These are phyloP conservation scores for Stropharia rugosoannulata DNA, from an alignment of 768 basidiomycete species.

Conservation along the genomic window DNA sequence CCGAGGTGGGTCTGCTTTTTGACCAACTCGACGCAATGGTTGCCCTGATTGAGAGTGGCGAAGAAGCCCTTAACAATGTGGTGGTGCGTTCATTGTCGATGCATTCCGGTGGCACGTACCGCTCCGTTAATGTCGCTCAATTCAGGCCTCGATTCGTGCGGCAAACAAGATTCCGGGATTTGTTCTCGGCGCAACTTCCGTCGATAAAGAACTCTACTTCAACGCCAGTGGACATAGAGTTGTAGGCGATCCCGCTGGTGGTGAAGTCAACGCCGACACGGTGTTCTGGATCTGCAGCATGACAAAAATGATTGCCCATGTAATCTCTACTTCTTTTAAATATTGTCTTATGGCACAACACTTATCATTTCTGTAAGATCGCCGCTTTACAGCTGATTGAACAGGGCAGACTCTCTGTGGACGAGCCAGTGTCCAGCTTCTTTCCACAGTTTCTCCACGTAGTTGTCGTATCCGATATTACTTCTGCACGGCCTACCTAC, in stretches of 20 bases:
- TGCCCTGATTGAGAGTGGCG: conserved; percentile 1
- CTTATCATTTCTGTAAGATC: not conserved
- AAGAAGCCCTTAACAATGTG: conserved; percentile 5
- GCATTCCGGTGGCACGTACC: too few species aligned
- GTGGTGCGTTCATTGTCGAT: not conserved
- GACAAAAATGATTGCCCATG: conserved; percentile 31
- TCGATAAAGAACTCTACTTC: conserved; percentile 26
- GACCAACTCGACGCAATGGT: not conserved
- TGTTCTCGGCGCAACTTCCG: conserved; percentile 16
- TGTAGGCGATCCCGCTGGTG: conserved; percentile 24
- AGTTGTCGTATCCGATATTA: conserved; percentile 17
- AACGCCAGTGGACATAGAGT: conserved; percentile 22
- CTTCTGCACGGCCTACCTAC: conserved; percentile 6
- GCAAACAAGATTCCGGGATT: conserved; percentile 16
- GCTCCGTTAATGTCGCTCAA: not conserved
- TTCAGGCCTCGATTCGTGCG: conserved; percentile 8
- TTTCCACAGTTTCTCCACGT: conserved; percentile 22
- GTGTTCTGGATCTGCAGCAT: conserved; percentile 37
- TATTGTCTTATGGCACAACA: not conserved
- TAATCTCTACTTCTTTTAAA: conserved; percentile 9
- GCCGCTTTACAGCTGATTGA: conserved; percentile 25
- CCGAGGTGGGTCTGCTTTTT: too few species aligned
- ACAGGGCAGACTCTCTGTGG: conserved; percentile 20
- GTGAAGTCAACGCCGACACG: conserved; percentile 23
- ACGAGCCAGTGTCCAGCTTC: conserved; percentile 18